Evolutionary conservation across 75 land plant genomes (phyloP).

Genomic region (Pinus albicaulis): DNA sequence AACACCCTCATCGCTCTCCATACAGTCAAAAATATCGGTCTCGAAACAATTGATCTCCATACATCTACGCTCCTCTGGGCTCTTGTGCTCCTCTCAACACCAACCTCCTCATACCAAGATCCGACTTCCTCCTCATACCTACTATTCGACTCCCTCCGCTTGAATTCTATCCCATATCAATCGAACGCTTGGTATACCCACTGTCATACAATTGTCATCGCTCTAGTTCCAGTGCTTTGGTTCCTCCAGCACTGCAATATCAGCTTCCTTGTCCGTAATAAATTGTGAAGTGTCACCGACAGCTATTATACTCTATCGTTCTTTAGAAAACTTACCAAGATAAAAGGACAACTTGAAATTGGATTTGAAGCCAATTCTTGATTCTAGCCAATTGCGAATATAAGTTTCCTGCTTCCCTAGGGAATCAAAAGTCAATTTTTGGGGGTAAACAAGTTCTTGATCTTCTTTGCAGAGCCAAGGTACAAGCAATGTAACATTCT

Average conservation of each 20-base stretch:
- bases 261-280: slow-evolving; percentile 90
- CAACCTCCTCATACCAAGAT: no score
- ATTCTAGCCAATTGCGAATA: slow-evolving; percentile 91
- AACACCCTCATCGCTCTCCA: no score
- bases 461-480: slow-evolving; percentile 96
- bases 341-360: slow-evolving; percentile 92
- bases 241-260: slow-evolving; percentile 96
- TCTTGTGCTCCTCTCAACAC: no score
- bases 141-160: no score
- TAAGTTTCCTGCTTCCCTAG: slow-evolving; percentile 90
- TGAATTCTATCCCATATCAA: no score
- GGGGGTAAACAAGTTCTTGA: slow-evolving; percentile 88
- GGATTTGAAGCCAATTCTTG: slow-evolving; percentile 82
- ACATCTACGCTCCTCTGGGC: no score
- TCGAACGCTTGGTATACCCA: no score
- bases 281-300: slow-evolving; percentile 94
- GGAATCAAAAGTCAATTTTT: slow-evolving; percentile 72
- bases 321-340: slow-evolving; percentile 95
- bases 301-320: slow-evolving; percentile 88
- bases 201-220: no score
- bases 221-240: slow-evolving; percentile 96
- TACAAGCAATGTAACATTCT: slow-evolving; percentile 85
- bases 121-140: no score
- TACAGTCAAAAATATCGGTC: no score
- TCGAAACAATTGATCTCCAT: no score